Evolutionary conservation across 805 yeast genomes (phyloP), one percentile per base, ranked within the genome.

Genomic region (Zygotorulaspora sp.): DNA sequence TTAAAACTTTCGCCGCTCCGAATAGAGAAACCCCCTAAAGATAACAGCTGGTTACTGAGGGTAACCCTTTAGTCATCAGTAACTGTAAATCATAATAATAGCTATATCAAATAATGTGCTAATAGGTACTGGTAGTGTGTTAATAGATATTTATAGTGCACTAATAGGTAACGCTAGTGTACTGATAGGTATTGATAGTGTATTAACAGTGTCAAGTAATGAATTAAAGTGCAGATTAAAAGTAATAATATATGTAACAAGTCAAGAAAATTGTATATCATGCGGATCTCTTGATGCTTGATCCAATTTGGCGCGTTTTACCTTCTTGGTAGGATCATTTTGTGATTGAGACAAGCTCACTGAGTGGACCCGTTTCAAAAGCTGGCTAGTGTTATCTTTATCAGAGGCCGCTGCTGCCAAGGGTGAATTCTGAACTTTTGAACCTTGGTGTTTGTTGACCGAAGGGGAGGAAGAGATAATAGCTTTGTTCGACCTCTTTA

Each of bases 231-330:
- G 19, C 11, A 13, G 12, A 12, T 9, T 14, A 10, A 12, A 17
- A 19, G 13, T 32, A 16, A 8, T 27, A 6, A n/a, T 28, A 4
- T 14, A 10, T 8, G 12, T 20, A 26, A 16, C 16, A 12, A 35
- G n/a, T 29, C 40, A 49, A 8, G 40, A 36, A 27, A 54, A 51
- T 26, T 48, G 59, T 26, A 50, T 31, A 36, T 42, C 46, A 14
- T 44, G 43, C 6, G 45, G 38, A 12, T 35, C 46, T 19, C 47
- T 46, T 22, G 42, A 44, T 6, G 59, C 48, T 28, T 49, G 52
- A 38, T 58, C 61, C 15, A 60, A 41, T 44, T 48, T 55, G 17
- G 65, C 65, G 22, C 65, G 52, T 33, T 58, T 60, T 12, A 55
- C 46, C 32, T 49, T 56, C 32, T 48, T 52, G 12, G 47, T 35